Percentiles rank a stretch among this genome's conserved stretches.
Evolutionary conservation across 1,284 basidiomycete species (phyloP).

Genomic region (Papiliotrema fonsecae): DNA sequence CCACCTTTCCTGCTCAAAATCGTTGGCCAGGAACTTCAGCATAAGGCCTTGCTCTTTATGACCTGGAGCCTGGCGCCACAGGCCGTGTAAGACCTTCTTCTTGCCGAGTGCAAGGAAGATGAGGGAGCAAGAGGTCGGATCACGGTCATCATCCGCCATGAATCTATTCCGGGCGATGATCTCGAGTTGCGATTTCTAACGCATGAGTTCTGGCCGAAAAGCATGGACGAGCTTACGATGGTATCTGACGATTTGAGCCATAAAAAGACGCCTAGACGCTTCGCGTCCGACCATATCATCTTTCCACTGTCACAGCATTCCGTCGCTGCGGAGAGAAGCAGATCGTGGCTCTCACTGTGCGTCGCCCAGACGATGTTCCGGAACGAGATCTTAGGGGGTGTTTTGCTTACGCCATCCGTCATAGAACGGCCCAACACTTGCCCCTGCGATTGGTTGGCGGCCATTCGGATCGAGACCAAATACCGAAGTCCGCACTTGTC

Average conservation of each 20-base stretch:
- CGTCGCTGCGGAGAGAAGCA: slow-evolving; percentile 67
- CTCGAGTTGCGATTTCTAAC: slow-evolving; percentile 74
- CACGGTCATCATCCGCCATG: slow-evolving; percentile 73
- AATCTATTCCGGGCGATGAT: slow-evolving; percentile 89
- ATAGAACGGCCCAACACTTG: no score
- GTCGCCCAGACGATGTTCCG: slow-evolving; percentile 94
- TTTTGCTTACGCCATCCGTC: no score
- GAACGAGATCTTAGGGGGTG: slow-evolving; percentile 66
- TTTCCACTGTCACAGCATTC: slow-evolving; percentile 66
- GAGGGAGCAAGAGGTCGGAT: slow-evolving; percentile 83
- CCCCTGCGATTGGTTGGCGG: slow-evolving; percentile 43
- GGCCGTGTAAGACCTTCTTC: slow-evolving; percentile 79
- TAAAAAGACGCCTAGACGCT: slow-evolving; percentile 75
- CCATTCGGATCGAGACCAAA: slow-evolving; percentile 73
- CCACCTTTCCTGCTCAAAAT: slow-evolving; percentile 83
- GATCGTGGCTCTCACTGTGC: slow-evolving; percentile 84
- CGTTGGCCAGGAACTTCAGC: slow-evolving; percentile 88
- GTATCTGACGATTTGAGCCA: slow-evolving; percentile 77
- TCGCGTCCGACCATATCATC: slow-evolving; percentile 82
- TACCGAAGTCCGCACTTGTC: slow-evolving; percentile 87
- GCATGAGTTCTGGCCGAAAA: not conserved
- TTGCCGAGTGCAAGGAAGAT: slow-evolving; percentile 95
- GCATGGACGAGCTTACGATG: slow-evolving; percentile 56
- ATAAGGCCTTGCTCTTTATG: slow-evolving; percentile 85
- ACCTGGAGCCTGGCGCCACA: slow-evolving; percentile 94